Conservation (phyloP, 345 rosid genomes). For the Nephelium lappaceum region DNA sequence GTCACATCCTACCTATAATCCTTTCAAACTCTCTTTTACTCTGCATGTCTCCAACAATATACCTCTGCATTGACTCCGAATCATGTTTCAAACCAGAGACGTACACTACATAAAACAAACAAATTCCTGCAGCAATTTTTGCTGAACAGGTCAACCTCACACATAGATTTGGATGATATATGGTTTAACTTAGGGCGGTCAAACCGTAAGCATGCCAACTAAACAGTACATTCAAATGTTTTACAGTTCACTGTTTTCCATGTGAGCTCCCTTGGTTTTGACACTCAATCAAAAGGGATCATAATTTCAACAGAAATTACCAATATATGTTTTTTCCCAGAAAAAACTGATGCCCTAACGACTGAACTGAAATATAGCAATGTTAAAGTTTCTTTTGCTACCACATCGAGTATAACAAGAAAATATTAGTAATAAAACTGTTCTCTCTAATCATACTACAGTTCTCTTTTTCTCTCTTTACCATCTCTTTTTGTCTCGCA, state of each 20-base stretch:
- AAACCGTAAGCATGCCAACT: slow-evolving; percentile 1
- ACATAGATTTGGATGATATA: neutral
- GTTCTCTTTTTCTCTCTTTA: too few relatives aligned
- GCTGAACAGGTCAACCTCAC: neutral
- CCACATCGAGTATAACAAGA: too few relatives aligned
- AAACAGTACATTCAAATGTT: neutral
- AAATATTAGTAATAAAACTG: too few relatives aligned
- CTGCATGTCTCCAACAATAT: neutral
- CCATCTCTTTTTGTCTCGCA: neutral
- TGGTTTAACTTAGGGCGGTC: neutral
- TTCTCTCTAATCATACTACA: too few relatives aligned
- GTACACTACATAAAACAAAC: neutral
- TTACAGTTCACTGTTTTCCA: neutral
- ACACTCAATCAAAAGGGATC: neutral
- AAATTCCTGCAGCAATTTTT: neutral
- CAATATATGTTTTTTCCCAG: neutral
- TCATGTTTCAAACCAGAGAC: neutral
- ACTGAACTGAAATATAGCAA: neutral
- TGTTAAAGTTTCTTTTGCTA: neutral
- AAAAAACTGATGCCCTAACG: neutral
- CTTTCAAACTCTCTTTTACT: neutral
- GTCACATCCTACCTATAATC: neutral
- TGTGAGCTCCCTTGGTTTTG: neutral
- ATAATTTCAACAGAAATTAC: neutral
- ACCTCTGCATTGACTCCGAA: neutral